Percentiles rank a stretch among this genome's conserved stretches.
Conservation (phyloP, 441 rosid genomes). For the Erodium trifolium region DNA sequence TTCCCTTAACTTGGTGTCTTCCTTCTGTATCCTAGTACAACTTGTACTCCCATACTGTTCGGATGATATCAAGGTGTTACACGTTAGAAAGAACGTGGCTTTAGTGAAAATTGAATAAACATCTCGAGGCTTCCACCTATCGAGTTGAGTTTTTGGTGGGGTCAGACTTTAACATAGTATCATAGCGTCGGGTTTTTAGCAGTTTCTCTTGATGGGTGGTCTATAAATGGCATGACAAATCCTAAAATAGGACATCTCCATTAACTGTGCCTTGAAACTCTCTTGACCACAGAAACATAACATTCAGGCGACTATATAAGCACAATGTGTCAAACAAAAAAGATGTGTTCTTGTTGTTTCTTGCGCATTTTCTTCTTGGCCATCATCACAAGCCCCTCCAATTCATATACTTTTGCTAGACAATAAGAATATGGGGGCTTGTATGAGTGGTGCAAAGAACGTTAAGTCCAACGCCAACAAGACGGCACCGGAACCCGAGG, state of each 20-base stretch:
- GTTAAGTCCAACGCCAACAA: neutral
- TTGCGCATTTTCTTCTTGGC: neutral
- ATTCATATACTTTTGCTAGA: neutral
- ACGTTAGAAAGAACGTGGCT: no score
- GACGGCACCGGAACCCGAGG: neutral
- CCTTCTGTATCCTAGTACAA: neutral
- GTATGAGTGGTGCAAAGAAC: conserved; percentile 6
- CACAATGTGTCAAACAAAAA: neutral
- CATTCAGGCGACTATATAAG: neutral
- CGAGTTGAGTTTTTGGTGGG: no score
- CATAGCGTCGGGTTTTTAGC: no score
- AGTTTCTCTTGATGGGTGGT: no score
- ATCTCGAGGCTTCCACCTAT: no score
- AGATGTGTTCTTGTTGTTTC: conserved; percentile 6
- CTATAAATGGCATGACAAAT: no score
- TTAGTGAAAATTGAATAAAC: no score
- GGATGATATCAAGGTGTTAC: no score
- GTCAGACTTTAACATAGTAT: no score
- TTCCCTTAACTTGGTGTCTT: neutral
- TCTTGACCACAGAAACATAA: neutral
- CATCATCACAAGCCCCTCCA: conserved; percentile 4
- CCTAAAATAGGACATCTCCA: neutral
- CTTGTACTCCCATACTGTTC: neutral
- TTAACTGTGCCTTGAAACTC: neutral
- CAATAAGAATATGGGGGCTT: neutral